Base-by-base conservation (phyloP, 345 rosid species). In the Erucastrum elatum region DNA sequence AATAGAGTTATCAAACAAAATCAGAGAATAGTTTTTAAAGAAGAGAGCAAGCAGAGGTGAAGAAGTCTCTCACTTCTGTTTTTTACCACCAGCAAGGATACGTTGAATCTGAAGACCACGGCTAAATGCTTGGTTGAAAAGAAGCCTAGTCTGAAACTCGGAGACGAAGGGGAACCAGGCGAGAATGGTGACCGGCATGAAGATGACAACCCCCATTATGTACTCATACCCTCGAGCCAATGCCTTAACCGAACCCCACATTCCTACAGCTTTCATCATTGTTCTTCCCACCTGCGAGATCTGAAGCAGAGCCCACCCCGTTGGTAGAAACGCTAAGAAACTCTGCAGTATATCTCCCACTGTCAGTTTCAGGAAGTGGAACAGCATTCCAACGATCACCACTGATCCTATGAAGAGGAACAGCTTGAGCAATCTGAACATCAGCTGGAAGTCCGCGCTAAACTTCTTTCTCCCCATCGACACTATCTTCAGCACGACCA, bases 121-220 rank as follows among this genome's bases (percentile, higher is more conserved):
- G 84, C 98, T 94, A 88, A 94, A 94, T 16, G 98, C 98, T 85
- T 94, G 98, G 86, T 94, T 94, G 87, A 88, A 92, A 26, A 94
- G 89, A 80, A 94, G 87, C 77, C 98, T 86, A 44, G 94, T 94
- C 82, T 94, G 98, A 82, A 92, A 92, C 66, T 94, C 98, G 0
- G 97, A 89, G 13, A 94, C 98, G 21, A 94, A 94, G 0, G 97
- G 97, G 87, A 90, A 94, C 98, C 97, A 92, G 2, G 98, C 98
- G 13, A 92, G 85, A 8, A 87, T 78, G 1, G 94, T 94, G 34
- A 92, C 82, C 0, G 98, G 98, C 49, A 75, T 67, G 78, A 92
- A 90, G 70, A 94, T 86, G 1, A 83, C 51, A 13, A 92, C 78
- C 8, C 95, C 97, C 95, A 94, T 92, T 62, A 92, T 68, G 88